Base-by-base conservation (phyloP, 306 rosid species). In the Malus orientalis region DNA sequence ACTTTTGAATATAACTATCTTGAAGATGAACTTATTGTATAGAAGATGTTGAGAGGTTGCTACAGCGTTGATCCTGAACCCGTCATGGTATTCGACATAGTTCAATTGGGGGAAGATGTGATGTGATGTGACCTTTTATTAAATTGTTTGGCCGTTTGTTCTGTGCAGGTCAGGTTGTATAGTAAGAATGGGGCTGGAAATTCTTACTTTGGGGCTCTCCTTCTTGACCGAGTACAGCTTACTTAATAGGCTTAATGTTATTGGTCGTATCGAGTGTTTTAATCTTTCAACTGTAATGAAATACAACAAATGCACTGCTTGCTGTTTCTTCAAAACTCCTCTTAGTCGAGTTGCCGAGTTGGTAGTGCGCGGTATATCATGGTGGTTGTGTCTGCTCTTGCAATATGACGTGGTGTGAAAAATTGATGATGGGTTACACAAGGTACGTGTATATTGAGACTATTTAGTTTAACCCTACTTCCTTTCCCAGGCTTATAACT, bases 1-100 rank as follows among this genome's bases (percentile, higher is more conserved):
- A 92, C 97, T 60, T 94, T 94, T 79, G 98, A 94, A 82, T 94
- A 94, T 70, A 92, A 90, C 83, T 86, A 90, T 80, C 98, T 94
- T 69, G 98, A 94, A 88, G 98, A 94, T 73, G 98, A 94, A 76
- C 96, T 90, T 79, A 83, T 87, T 71, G 90, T 81, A 81, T 94
- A 91, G 91, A 88, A 66, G 85, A 74, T 73, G 75, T 8, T 49
- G 36, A 25, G 81, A 49, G 42, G 69, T 32, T 61, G 69, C 69
- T 16, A 64, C 69, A 32, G 18, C 69, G 36, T 30, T 64, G 69
- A 64, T 42, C 69, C 36, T 32, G 6, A 49, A 49, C 55, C 55
- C 19, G 42, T 6, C 12, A 63, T 8, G 68, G 44, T 63, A 12
- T 47, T 14, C 0, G 19, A 47, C 61, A 57, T 4, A 1, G 61